phyloP scores from a whole-genome alignment of 169 alveolate species.

The Plasmodium vivax region DNA sequence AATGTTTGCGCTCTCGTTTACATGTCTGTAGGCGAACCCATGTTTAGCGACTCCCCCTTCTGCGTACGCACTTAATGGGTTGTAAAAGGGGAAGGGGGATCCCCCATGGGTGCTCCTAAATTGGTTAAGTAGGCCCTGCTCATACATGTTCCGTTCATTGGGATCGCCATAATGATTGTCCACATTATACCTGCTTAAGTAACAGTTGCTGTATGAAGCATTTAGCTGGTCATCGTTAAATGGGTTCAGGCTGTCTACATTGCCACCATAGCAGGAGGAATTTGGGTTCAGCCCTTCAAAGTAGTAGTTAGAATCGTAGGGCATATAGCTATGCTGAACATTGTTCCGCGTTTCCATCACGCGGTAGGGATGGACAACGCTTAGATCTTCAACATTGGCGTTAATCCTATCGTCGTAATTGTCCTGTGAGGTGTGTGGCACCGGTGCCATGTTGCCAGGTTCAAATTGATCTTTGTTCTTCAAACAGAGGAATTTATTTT shows the following conservation, averaged over 20 bases:
- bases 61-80: slow-evolving; percentile 4
- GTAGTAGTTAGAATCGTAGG: neutral
- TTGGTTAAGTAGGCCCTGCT: neutral
- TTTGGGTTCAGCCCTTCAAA: neutral
- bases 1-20: neutral
- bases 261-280: slow-evolving; percentile 3
- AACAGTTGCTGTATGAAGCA: neutral
- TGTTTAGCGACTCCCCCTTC: neutral
- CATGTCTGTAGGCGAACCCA: neutral
- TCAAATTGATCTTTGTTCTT: slow-evolving; percentile 2
- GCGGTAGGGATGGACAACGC: neutral
- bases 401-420: slow-evolving; percentile 5
- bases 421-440: neutral
- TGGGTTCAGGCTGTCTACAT: neutral
- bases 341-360: neutral
- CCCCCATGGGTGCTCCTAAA: neutral
- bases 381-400: neutral
- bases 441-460: neutral
- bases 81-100: neutral
- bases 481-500: neutral
- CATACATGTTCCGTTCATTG: neutral
- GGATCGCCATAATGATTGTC: neutral
- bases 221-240: neutral
- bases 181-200: neutral
- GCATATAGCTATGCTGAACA: neutral